Evolutionary conservation across 306 rosid species (phyloP), one percentile per base, ranked within the genome.

Genomic region (Sindora glabra): DNA sequence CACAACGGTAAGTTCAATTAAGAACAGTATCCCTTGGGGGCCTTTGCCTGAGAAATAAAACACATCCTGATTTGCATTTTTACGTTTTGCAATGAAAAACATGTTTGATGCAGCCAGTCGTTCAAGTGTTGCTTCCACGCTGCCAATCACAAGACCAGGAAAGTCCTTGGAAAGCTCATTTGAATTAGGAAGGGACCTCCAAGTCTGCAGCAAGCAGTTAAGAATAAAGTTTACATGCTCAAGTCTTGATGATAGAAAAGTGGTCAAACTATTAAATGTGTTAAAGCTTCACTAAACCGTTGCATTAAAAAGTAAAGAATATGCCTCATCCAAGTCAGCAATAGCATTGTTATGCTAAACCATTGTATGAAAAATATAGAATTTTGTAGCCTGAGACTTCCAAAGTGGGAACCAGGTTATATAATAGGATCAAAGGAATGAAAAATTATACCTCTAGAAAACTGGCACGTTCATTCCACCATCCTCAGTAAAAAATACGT

Each of bases 101-200:
- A 92, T 75, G 67, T 84, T 84, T 54, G 95, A 78, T 26, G 85
- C 73, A 24, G 87, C 81, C 41, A 92, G 74, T 42, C 47, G 94
- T 48, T 92, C 99, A 22, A 89, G 61, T 24, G 84, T 77, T 4
- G 77, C 75, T 19, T 89, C 99, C 9, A 73, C 89, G 15, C 71
- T 64, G 47, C 65, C 72, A 53, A 92, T 53, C 72, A 84, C 79
- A 37, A 82, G 41, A 33, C 72, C 62, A 14, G 94, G 86, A 74
- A 89, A 89, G 56, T 92, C 99, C 77, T 72, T 83, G 18, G 90
- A 83, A 54, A 92, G 79, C 81, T 92, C 95, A 47, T 92, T 92
- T 58, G 96, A 74, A 79, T 92, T 95, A 10, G 99, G 99, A 60
- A 92, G 87, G 59, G 96, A 89, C 76, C 99, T 83, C 99, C 99